A percentile compares a stretch with the other conserved stretches of the same genome.
Evolutionary conservation across 2,329 filamentous ascomycete species (phyloP).

Genomic region (Pestalotiopsis sp.): DNA sequence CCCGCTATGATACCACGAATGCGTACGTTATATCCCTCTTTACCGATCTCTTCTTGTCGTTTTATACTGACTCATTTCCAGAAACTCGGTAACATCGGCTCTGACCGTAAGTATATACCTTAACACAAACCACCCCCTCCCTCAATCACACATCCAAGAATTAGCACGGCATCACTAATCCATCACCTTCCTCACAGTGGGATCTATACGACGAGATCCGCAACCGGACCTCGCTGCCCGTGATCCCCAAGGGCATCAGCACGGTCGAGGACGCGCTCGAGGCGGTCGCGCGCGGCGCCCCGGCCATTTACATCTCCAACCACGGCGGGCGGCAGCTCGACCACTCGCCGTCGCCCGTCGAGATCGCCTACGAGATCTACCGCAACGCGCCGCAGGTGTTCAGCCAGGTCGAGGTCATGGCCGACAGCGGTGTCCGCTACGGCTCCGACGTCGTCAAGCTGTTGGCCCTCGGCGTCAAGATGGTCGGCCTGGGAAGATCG

Average conservation of each 20-base stretch:
- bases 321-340: slow-evolving; percentile 46
- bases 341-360: slow-evolving; percentile 35
- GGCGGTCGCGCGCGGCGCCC: slow-evolving; percentile 21
- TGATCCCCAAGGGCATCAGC: slow-evolving; percentile 17
- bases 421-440: slow-evolving; percentile 40
- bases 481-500: slow-evolving; percentile 45
- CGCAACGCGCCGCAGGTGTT: slow-evolving; percentile 40
- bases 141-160: background rate
- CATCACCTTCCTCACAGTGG: background rate
- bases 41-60: background rate
- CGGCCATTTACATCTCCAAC: slow-evolving; percentile 42
- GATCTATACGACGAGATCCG: slow-evolving; percentile 20
- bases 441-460: slow-evolving; percentile 43
- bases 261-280: slow-evolving; percentile 15
- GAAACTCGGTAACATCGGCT: slow-evolving; percentile 15
- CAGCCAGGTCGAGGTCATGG: slow-evolving; percentile 36
- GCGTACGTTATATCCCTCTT: background rate
- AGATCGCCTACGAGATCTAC: slow-evolving; percentile 34
- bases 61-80: background rate
- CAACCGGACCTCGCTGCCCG: slow-evolving; percentile 25
- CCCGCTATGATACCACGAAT: slow-evolving; percentile 15
- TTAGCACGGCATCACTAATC: background rate
- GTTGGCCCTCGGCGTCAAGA: slow-evolving; percentile 41
- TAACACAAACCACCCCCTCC: background rate
- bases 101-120: slow-evolving; percentile 8